Base-by-base conservation (phyloP, 768 basidiomycete species). In the Agrocybe praecox region DNA sequence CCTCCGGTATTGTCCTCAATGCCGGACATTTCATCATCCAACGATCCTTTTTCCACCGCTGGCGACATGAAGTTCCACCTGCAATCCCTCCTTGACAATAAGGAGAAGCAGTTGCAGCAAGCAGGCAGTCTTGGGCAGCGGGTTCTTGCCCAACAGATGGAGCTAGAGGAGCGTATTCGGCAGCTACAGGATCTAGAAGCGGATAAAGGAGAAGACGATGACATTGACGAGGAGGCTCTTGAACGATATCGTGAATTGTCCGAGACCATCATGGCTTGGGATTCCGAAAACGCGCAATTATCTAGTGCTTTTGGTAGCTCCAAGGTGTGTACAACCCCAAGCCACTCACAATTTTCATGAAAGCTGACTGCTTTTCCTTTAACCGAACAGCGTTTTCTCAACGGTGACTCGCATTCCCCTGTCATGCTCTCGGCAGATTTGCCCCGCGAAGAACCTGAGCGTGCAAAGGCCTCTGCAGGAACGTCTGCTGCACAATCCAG, bases 41-140 rank as follows among this genome's bases (percentile, higher is more conserved):
- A 66, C 49, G 62, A 69, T 61, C 70, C 73, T 43, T 75, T 83
- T 55, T 76, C 80, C 42, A 80, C 84, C 12, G 70, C 84, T 11
- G 83, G 79, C 52, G 81, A 87, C 71, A 79, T 86, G 73, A 86
- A 85, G 66, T 78, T 79, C 55, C 80, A 85, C 56, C 77, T 87
- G 12, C 85, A 88, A 56, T 74, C 72, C 57, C 86, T 97, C 56
- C 84, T 98, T 63, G 92, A 94, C 74, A 82, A 78, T 69, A 98
- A 98, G 80, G 92, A 95, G 72, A 86, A 87, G 68, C 94, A 98
- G 72, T 88, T 98, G 32, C 88, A 93, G 61, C 90, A 93, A 61
- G 93, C 94, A 5, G 95, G 92, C 34, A 89, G 88, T 53, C 86
- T 98, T 68, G 96, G 96, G 50, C 94, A 97, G 74, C 90, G 92